Conservation (phyloP, 1,284 basidiomycete species). For the Heimioporus punctisporus region DNA sequence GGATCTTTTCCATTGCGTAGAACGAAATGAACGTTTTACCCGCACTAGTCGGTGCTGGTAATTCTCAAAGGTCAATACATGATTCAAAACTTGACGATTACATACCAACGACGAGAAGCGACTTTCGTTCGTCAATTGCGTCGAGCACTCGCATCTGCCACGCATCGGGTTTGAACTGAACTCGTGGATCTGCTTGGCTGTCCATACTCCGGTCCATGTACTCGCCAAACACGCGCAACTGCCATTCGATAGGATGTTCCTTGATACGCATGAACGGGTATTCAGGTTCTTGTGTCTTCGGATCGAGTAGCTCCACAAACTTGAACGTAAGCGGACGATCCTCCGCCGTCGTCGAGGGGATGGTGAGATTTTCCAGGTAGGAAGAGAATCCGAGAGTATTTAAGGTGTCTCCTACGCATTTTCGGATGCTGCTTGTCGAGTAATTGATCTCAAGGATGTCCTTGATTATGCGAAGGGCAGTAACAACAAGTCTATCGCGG, state of each 20-base stretch:
- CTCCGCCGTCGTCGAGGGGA: slow-evolving; percentile 16
- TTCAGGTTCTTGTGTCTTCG: slow-evolving; percentile 41
- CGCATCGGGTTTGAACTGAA: slow-evolving; percentile 65
- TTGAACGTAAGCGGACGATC: slow-evolving; percentile 51
- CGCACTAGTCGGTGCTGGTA: slow-evolving; percentile 63
- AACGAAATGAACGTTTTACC: slow-evolving; percentile 79
- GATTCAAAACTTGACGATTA: not conserved
- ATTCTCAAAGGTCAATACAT: not conserved
- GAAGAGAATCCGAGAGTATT: slow-evolving; percentile 47
- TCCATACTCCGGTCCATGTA: slow-evolving; percentile 77
- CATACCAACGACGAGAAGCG: slow-evolving; percentile 67
- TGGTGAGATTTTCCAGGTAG: slow-evolving; percentile 33
- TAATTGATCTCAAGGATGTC: slow-evolving; percentile 41
- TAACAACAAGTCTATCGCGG: slow-evolving; percentile 47
- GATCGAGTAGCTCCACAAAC: slow-evolving; percentile 55
- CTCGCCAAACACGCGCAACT: slow-evolving; percentile 68
- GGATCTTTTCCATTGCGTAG: slow-evolving; percentile 73
- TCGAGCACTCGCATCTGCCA: slow-evolving; percentile 73
- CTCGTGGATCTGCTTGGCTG: slow-evolving; percentile 54
- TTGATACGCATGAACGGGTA: slow-evolving; percentile 57
- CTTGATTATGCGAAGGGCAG: slow-evolving; percentile 48
- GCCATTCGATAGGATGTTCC: slow-evolving; percentile 63
- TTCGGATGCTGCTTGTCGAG: slow-evolving; percentile 40
- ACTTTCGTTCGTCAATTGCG: slow-evolving; percentile 57
- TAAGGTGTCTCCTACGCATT: slow-evolving; percentile 42